phyloP scores from a whole-genome alignment of 495 filamentous ascomycete species.

The Neurospora sp. region DNA sequence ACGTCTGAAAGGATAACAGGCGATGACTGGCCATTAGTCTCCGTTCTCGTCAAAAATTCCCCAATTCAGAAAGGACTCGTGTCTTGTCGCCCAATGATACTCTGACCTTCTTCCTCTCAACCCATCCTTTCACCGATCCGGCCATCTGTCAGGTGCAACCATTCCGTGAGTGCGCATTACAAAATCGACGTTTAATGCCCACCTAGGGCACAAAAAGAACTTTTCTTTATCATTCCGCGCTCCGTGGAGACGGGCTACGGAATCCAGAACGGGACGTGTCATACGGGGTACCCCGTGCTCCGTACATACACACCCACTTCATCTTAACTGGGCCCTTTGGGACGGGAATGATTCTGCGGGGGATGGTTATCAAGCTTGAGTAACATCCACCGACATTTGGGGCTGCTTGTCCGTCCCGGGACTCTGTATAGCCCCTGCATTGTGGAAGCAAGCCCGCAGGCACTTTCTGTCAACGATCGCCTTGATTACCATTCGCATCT shows the following conservation, averaged over 20 bases:
- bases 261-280: neutral
- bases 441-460: constrained; percentile 12
- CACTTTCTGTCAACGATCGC: neutral
- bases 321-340: neutral
- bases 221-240: neutral
- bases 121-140: neutral
- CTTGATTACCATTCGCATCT: neutral
- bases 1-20: neutral
- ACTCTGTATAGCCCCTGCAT: constrained; percentile 16
- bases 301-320: constrained; percentile 1
- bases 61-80: constrained; percentile 19
- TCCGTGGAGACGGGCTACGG: neutral
- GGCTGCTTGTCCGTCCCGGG: constrained; percentile 5
- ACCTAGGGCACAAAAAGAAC: neutral
- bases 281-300: constrained; percentile 1
- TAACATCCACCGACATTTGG: constrained; percentile 5
- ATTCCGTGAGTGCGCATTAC: neutral
- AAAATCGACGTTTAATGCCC: neutral
- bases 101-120: neutral
- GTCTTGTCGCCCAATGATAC: constrained; percentile 2
- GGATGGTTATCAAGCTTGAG: constrained; percentile 6
- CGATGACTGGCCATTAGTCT: constrained; percentile 10
- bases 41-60: constrained; percentile 27
- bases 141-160: neutral
- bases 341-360: constrained; percentile 8